These are phyloP conservation scores for Liquidambar formosana DNA, from an alignment of 164 flowering plant species.

Conservation along the genomic window DNA sequence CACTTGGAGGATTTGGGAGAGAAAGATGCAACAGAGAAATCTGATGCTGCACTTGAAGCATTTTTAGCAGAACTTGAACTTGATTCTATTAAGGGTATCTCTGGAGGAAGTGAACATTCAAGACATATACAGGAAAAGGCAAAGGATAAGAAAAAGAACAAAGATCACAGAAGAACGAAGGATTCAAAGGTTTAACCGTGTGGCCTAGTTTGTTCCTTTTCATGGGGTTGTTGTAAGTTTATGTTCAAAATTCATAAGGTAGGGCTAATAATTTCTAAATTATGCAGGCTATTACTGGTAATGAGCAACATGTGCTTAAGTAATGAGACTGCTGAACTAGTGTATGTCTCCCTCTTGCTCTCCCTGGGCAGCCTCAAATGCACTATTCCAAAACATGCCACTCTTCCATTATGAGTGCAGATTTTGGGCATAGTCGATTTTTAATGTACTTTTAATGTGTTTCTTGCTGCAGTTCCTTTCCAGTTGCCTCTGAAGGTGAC, in stretches of 20 bases:
- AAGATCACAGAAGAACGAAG: conserved; percentile 64
- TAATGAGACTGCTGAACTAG: conserved; percentile 40
- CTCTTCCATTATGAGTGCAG: not conserved
- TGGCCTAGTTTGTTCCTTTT: conserved; percentile 15
- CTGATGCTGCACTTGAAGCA: conserved; percentile 98
- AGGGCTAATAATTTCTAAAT: conserved; percentile 17
- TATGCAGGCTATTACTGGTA: conserved; percentile 51
- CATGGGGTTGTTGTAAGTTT: not conserved
- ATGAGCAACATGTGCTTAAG: conserved; percentile 37
- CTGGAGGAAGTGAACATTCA: conserved; percentile 53
- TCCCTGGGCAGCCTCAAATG: not conserved
- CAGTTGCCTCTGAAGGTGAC: conserved; percentile 46
- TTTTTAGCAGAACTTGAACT: conserved; percentile 92
- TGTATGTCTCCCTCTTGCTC: conserved; percentile 34
- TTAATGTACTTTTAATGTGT: conserved; percentile 9
- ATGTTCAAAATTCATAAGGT: conserved; percentile 6
- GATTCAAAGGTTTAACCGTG: conserved; percentile 66
- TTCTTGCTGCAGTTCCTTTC: conserved; percentile 43
- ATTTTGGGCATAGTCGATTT: not conserved
- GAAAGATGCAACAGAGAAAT: conserved; percentile 90
- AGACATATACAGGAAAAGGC: conserved; percentile 61
- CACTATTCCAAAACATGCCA: not conserved
- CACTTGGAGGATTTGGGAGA: conserved; percentile 89
- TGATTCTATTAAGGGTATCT: conserved; percentile 62
- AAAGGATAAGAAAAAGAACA: conserved; percentile 85